These are phyloP conservation scores for Myriosclerotinia duriaeana DNA, from an alignment of 2,329 filamentous ascomycete genomes.

Conservation along the genomic window DNA sequence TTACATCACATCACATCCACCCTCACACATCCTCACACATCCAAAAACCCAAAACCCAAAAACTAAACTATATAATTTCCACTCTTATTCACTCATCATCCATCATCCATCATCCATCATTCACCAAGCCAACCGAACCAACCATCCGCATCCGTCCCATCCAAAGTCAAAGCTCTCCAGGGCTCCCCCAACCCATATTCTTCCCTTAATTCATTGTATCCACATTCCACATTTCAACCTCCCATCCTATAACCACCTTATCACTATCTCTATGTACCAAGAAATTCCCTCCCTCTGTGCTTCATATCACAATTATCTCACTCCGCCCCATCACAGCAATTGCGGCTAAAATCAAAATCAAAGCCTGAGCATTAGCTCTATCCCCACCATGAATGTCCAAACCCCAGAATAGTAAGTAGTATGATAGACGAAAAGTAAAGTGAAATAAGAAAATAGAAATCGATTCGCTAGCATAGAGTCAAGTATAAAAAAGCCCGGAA, in stretches of 20 bases:
- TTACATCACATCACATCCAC: no score
- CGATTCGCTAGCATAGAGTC: background rate
- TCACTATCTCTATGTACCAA: conserved; percentile 13
- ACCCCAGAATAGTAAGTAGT: background rate
- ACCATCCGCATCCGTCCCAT: background rate
- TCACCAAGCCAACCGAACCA: background rate
- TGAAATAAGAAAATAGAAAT: background rate
- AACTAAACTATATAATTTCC: background rate
- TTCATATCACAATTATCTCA: background rate
- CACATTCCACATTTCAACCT: background rate
- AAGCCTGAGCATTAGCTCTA: background rate
- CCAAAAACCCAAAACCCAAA: background rate
- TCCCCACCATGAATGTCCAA: background rate
- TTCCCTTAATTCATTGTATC: background rate
- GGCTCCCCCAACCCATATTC: background rate
- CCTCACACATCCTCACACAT: background rate
- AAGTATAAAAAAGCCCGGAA: background rate
- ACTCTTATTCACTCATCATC: background rate
- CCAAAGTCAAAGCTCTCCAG: background rate
- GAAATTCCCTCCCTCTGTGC: background rate
- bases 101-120: background rate
- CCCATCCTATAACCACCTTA: background rate
- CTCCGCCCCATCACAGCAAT: background rate
- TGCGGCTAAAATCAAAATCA: background rate
- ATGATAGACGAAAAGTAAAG: background rate